A percentile compares a stretch with the other conserved stretches of the same genome.
Conservation (phyloP, 2,329 filamentous ascomycete species). For the Monilinia laxa region DNA sequence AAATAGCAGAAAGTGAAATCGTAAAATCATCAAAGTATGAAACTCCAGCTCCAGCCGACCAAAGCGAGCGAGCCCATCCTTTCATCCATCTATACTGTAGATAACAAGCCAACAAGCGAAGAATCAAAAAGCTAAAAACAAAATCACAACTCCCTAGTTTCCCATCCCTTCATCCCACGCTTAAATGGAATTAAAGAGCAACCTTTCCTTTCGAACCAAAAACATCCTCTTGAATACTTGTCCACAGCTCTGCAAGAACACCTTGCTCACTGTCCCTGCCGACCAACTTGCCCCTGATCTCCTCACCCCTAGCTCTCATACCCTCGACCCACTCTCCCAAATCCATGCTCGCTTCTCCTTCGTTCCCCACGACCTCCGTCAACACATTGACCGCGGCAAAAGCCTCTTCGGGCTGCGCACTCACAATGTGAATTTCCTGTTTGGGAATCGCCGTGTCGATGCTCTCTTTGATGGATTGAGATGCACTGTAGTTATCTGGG, state of each 20-base stretch:
- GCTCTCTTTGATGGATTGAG: conserved; percentile 39
- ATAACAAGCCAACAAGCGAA: neutral
- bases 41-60: conserved; percentile 15
- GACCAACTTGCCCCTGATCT: neutral
- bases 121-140: neutral
- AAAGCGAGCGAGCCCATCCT: conserved; percentile 7
- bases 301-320: neutral
- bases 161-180: neutral
- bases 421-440: conserved; percentile 55
- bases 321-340: conserved; percentile 11
- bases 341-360: conserved; percentile 22
- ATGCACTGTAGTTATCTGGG: conserved; percentile 50
- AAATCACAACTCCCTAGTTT: neutral
- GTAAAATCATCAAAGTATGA: conserved; percentile 2
- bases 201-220: conserved; percentile 29
- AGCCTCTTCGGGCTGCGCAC: conserved; percentile 55
- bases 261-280: conserved; percentile 45
- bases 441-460: conserved; percentile 45
- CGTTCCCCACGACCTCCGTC: conserved; percentile 56
- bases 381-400: conserved; percentile 48
- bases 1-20: conserved; percentile 2
- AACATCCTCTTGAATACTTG: conserved; percentile 56
- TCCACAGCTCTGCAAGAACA: conserved; percentile 57
- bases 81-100: neutral
- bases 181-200: neutral